Conservation (phyloP, 2,329 filamentous ascomycete genomes). For the Cryphonectria radicalis region DNA sequence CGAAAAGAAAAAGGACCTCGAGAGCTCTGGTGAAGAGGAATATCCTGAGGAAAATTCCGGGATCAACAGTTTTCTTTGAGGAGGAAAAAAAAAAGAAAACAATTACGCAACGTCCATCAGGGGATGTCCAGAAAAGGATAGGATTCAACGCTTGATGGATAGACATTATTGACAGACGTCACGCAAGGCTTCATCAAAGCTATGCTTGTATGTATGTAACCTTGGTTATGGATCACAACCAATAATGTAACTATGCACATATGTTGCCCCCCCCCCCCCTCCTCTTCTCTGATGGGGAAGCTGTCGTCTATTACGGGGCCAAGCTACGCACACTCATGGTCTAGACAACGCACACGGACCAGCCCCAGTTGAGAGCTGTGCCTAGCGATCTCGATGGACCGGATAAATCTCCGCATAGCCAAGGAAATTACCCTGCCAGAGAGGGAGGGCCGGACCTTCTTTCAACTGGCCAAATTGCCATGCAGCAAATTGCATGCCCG, state of each 20-base stretch:
- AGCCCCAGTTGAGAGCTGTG: background rate
- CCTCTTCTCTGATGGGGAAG: background rate
- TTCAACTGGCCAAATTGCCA: conserved; percentile 2
- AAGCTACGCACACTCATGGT: background rate
- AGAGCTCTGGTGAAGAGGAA: background rate
- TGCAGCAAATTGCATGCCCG: background rate
- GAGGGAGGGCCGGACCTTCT: conserved; percentile 4
- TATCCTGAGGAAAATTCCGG: no score
- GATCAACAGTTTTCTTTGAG: no score
- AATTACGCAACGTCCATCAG: background rate
- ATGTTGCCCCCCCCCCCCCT: background rate
- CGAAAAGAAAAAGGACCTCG: background rate
- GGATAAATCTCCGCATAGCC: conserved; percentile 4
- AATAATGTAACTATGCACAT: background rate
- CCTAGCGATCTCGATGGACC: conserved; percentile 20
- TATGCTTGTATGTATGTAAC: background rate
- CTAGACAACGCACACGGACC: background rate
- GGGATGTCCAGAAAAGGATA: background rate
- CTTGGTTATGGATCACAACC: background rate
- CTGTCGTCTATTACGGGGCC: background rate
- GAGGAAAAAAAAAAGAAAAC: background rate
- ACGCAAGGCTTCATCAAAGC: background rate
- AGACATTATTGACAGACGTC: background rate
- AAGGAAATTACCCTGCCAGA: conserved; percentile 11
- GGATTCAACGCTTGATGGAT: background rate